These are phyloP conservation scores for Apiospora koreana DNA, from an alignment of 2,329 filamentous ascomycete genomes.

Conservation along the genomic window DNA sequence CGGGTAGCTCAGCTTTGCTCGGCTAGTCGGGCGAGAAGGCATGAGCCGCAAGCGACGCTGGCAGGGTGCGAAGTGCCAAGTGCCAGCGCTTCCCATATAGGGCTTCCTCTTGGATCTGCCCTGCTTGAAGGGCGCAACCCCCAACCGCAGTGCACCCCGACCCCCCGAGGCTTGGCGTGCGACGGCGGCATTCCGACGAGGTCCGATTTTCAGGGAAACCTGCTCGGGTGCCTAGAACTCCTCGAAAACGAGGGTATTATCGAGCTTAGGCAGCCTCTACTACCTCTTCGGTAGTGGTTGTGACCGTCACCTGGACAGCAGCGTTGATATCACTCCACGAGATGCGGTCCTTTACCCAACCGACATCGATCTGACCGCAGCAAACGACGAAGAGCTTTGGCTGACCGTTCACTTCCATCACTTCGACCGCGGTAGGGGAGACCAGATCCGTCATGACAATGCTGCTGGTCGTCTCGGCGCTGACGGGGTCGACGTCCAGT, in stretches of 20 bases:
- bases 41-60: not conserved
- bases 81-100: not conserved
- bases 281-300: slow-evolving; percentile 17
- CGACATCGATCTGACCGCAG: slow-evolving; percentile 33
- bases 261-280: not conserved
- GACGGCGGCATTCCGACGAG: not conserved
- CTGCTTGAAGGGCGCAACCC: not conserved
- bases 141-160: not conserved
- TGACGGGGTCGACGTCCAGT: slow-evolving; percentile 13
- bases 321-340: slow-evolving; percentile 30
- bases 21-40: not conserved
- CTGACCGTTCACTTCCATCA: slow-evolving; percentile 19
- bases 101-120: not conserved
- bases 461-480: slow-evolving; percentile 16
- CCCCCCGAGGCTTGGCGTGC: not conserved
- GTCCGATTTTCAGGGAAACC: not conserved
- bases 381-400: slow-evolving; percentile 31
- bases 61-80: not conserved
- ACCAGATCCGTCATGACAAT: slow-evolving; percentile 28
- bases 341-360: slow-evolving; percentile 27
- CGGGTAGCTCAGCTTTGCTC: not conserved
- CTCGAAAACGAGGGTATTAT: not conserved
- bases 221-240: not conserved
- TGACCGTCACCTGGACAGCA: slow-evolving; percentile 25
- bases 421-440: slow-evolving; percentile 29